Evolutionary conservation across 2,329 filamentous ascomycete genomes (phyloP).

Genomic region (Cercospora brassicicola): DNA sequence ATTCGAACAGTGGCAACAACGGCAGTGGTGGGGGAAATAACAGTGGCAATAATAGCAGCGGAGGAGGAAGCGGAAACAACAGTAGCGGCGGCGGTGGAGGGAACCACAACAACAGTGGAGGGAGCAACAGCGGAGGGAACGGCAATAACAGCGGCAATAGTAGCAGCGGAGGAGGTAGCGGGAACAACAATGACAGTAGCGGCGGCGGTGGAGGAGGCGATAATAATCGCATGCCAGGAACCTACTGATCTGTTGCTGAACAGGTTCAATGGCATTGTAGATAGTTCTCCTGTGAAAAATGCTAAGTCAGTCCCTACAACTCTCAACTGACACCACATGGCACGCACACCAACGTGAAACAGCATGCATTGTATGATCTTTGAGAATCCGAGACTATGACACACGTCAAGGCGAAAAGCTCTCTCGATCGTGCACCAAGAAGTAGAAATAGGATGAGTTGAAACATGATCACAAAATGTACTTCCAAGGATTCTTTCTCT

Average conservation of each 20-base stretch:
- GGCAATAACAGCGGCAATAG: background rate
- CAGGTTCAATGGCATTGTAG: background rate
- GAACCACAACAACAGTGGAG: background rate
- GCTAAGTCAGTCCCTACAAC: no score
- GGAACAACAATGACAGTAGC: no score
- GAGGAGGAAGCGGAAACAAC: no score
- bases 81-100: no score
- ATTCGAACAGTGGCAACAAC: background rate
- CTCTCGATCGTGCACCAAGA: background rate
- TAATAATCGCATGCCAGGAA: background rate
- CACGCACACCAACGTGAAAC: no score
- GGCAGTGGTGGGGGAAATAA: background rate
- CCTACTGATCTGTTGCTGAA: background rate
- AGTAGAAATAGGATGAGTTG: background rate
- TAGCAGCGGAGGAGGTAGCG: background rate
- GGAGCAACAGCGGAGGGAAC: no score
- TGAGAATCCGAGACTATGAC: no score
- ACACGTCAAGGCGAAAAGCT: no score
- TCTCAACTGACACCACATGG: no score
- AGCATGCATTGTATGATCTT: no score
- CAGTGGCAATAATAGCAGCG: no score
- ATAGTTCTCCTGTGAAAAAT: background rate
- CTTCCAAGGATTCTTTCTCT: background rate
- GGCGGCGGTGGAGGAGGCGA: background rate
- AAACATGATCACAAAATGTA: background rate